Conservation (phyloP, 495 filamentous ascomycete species). For the Tricharina praecox region DNA sequence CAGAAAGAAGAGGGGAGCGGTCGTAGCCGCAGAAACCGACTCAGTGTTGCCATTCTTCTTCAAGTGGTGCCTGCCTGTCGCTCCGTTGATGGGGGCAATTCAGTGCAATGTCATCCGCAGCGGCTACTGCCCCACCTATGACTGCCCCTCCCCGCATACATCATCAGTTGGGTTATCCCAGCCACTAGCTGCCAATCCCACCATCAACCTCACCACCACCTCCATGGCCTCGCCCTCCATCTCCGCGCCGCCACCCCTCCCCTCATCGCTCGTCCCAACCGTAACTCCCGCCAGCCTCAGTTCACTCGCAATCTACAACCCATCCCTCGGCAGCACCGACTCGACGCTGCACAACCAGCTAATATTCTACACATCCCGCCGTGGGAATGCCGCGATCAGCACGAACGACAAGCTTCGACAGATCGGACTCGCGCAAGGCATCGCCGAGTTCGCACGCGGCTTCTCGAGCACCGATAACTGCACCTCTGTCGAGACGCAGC, state of each 20-base stretch:
- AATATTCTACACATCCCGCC: constrained; percentile 70
- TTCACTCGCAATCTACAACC: constrained; percentile 88
- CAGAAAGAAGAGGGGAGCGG: too few relatives aligned
- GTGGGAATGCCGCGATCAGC: constrained; percentile 27
- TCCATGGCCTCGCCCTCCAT: too few relatives aligned
- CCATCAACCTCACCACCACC: constrained; percentile 14
- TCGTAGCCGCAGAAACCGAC: too few relatives aligned
- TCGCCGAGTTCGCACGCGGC: constrained; percentile 77
- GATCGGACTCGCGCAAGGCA: constrained; percentile 93
- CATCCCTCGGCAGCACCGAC: constrained; percentile 68
- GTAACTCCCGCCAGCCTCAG: constrained; percentile 66
- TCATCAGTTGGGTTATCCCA: too few relatives aligned
- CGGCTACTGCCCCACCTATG: too few relatives aligned
- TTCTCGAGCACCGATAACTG: constrained; percentile 63
- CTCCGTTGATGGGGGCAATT: too few relatives aligned
- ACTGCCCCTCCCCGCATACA: too few relatives aligned
- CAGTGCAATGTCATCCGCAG: too few relatives aligned
- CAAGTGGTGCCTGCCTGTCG: too few relatives aligned
- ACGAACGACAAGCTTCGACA: constrained; percentile 70
- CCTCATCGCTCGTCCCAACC: constrained; percentile 25
- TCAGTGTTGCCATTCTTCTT: too few relatives aligned
- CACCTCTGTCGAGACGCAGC: constrained; percentile 80
- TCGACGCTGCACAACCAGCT: constrained; percentile 80
- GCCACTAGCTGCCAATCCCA: constrained; percentile 24
- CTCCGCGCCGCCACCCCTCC: constrained; percentile 14